Base-by-base conservation (phyloP, 176 grass and related monocot species). In the Miscanthus lutarioriparius region DNA sequence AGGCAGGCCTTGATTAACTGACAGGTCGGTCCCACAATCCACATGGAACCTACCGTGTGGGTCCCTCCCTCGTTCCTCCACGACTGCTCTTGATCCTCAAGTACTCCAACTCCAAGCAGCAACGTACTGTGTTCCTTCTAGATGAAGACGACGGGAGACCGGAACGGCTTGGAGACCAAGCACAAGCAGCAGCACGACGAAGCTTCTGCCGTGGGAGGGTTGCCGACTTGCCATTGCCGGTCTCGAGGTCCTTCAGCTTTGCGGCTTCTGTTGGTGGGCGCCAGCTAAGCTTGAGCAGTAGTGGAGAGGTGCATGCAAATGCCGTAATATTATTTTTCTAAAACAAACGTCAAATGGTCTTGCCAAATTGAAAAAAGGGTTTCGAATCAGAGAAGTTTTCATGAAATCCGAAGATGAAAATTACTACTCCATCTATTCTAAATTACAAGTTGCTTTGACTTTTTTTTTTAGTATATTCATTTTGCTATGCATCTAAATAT, bases 81-180 rank as follows among this genome's bases (percentile, higher is more conserved):
- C 16, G 17, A 20, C 17, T 56, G 51, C 51, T 56, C 51, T 22
- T n/a, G 53, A 59, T 59, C 22, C 54, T 59, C 20, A 23, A 59
- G 53, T 3, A 23, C 54, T 23, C 54, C 20, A 11, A 15, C n/a
- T n/a, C n/a, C n/a, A n/a, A n/a, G n/a, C n/a, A n/a, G n/a, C n/a
- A n/a, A n/a, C n/a, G n/a, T n/a, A n/a, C 8, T 20, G 8, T 35
- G 7, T 86, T 82, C 35, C 67, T 90, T 90, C 83, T 82, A 83
- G 83, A 90, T 37, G 59, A 53, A 59, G 53, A 58, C 19, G 53
- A n/a, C n/a, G 40, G 17, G 20, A 58, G 53, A 58, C 53, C 51
- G 7, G 17, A 49, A 15, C 51, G 17, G 51, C 51, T 54, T 22
- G 51, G 53, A 10, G 53, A 59, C 22, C 54, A 59, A 23, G 54